These are phyloP conservation scores for Gonium pectorale DNA, from an alignment of 139 green algal species.

Conservation along the genomic window DNA sequence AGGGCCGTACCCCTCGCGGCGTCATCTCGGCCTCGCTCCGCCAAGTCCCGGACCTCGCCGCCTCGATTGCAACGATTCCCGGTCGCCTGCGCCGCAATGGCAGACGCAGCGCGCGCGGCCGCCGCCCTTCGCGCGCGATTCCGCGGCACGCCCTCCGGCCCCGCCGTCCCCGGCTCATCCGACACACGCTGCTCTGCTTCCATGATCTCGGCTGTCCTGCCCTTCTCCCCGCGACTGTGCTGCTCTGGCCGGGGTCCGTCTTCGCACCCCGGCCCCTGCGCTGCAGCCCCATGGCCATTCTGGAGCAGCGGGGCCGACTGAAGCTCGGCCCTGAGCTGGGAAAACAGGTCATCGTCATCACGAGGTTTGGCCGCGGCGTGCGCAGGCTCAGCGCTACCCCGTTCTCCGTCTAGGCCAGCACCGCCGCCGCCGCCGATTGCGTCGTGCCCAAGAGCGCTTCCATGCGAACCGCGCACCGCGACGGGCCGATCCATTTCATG, in stretches of 20 bases:
- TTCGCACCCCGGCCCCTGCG: background rate
- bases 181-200: background rate
- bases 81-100: background rate
- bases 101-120: background rate
- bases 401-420: too few species aligned
- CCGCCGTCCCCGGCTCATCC: background rate
- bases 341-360: background rate
- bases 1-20: background rate
- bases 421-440: background rate
- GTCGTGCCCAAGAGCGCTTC: background rate
- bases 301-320: background rate
- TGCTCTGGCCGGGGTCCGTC: too few species aligned
- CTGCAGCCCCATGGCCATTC: background rate
- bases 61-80: background rate
- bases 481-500: background rate
- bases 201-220: background rate
- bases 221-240: too few species aligned
- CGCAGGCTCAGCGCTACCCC: background rate
- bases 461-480: background rate
- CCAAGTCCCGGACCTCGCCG: background rate
- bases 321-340: constrained; percentile 1
- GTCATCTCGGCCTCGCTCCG: background rate
- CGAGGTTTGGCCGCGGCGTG: background rate
- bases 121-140: constrained; percentile 8
- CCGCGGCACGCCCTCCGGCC: background rate